Base-by-base conservation (phyloP, 2,329 filamentous ascomycete genomes). In the Leptographium lundbergii region DNA sequence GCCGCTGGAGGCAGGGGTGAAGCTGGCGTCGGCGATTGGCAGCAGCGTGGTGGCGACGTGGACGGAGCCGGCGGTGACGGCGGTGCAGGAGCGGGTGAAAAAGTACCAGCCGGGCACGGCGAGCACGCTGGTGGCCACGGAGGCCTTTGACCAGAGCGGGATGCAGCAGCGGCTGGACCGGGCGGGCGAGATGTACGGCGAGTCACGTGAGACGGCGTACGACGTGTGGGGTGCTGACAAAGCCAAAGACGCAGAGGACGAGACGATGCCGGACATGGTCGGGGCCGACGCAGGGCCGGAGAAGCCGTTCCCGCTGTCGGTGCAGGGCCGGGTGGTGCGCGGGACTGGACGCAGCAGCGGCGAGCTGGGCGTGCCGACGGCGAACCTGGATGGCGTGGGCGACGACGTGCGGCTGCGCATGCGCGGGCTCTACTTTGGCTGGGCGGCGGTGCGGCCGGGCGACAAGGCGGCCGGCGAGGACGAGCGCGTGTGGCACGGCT, bases 1-100 rank as follows among this genome's bases (percentile, higher is more conserved):
- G 68, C 86, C 86, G 0, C 67, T 89, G 19, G 86, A 89, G 66
- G 67, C 86, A 7, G 85, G 84, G 5, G 74, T 83, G 62, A 81
- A 81, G 66, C 76, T 80, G 4, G 78, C 77, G 1, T 79, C 75
- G 4, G 74, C 77, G 0, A 73, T 81, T 4, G 77, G 76, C 14
- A 72, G 71, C 61, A 71, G 70, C 55, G 70, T 75, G 6, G 76
- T 72, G 2, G 75, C 74, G 25, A 73, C 69, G 52, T 77, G 79
- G 59, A 63, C 72, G 17, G 70, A 70, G 10, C 76, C 77, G 2
- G 32, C 53, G 6, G 34, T 60, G 42, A 11, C 51, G 9, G 36
- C 75, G 0, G 74, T 80, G 2, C 70, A 78, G 54, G 71, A 66
- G 24, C 62, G 69, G 1, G 69, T 77, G 34, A 71, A 67, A 64